phyloP scores from a whole-genome alignment of 176 grass and related monocot genomes.

The Eragrostis curvula region DNA sequence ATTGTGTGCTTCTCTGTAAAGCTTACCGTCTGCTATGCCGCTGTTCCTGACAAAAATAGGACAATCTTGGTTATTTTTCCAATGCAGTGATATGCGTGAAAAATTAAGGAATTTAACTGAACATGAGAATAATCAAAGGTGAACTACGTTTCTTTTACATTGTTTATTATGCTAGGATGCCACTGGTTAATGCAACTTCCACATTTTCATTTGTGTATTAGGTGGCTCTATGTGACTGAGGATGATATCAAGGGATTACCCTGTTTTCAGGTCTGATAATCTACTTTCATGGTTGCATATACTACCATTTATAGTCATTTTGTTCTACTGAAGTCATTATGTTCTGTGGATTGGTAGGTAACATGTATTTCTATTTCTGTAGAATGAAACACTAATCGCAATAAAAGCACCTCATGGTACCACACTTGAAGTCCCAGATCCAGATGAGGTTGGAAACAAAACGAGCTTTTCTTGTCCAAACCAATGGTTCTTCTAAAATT shows the following conservation, averaged over 20 bases:
- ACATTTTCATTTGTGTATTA: slow-evolving; percentile 45
- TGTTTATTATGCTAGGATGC: slow-evolving; percentile 18
- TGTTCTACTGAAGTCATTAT: slow-evolving; percentile 8
- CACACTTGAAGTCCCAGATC: slow-evolving; percentile 96
- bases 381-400: slow-evolving; percentile 98
- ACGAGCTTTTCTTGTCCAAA: slow-evolving; percentile 9
- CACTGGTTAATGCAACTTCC: slow-evolving; percentile 23
- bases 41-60: slow-evolving; percentile 21
- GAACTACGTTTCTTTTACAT: slow-evolving; percentile 41
- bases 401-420: slow-evolving; percentile 99
- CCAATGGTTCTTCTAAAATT: neutral
- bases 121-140: slow-evolving; percentile 94
- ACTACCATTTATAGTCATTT: slow-evolving; percentile 7
- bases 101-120: slow-evolving; percentile 85
- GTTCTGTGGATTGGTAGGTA: neutral
- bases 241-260: slow-evolving; percentile 97
- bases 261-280: slow-evolving; percentile 80
- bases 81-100: slow-evolving; percentile 84
- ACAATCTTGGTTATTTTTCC: slow-evolving; percentile 32
- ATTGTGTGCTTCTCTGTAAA: slow-evolving; percentile 20
- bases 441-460: slow-evolving; percentile 76
- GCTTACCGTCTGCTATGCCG: slow-evolving; percentile 13
- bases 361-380: slow-evolving; percentile 35
- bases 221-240: slow-evolving; percentile 98
- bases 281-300: slow-evolving; percentile 33